These are phyloP conservation scores for Ophiostoma sp. DNA, from an alignment of 2,329 filamentous ascomycete species.

Conservation along the genomic window DNA sequence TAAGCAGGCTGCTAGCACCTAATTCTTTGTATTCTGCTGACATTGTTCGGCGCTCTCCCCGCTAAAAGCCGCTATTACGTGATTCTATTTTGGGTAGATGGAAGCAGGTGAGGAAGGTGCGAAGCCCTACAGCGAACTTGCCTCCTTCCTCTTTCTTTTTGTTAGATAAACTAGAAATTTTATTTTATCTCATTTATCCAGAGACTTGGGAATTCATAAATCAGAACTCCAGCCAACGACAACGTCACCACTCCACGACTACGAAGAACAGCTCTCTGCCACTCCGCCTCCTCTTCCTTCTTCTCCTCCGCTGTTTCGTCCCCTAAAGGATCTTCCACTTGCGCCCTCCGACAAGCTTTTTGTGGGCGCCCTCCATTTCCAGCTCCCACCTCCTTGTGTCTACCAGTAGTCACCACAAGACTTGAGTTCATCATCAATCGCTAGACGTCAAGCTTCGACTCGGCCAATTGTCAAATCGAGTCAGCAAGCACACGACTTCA, in stretches of 20 bases:
- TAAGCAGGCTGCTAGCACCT: no score
- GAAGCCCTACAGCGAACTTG: background rate
- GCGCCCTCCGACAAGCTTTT: conserved; percentile 5
- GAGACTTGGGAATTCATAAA: no score
- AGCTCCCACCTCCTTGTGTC: background rate
- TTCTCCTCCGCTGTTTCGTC: background rate
- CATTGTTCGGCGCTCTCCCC: background rate
- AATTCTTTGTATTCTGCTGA: no score
- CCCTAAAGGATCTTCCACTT: background rate
- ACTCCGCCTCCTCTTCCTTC: background rate
- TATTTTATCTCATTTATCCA: no score
- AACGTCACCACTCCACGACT: background rate
- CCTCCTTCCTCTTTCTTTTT: background rate
- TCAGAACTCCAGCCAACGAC: background rate
- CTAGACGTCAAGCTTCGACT: background rate
- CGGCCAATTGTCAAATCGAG: background rate
- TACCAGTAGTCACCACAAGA: background rate
- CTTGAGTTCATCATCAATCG: background rate
- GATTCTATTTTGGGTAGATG: conserved; percentile 17
- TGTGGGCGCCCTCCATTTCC: conserved; percentile 6
- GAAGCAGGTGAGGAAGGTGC: background rate
- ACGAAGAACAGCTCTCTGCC: background rate
- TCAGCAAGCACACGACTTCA: background rate
- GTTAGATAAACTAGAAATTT: background rate
- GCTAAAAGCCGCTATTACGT: conserved; percentile 12